Conservation (phyloP, 2,329 filamentous ascomycete genomes). For the Cladorrhinum sp. region DNA sequence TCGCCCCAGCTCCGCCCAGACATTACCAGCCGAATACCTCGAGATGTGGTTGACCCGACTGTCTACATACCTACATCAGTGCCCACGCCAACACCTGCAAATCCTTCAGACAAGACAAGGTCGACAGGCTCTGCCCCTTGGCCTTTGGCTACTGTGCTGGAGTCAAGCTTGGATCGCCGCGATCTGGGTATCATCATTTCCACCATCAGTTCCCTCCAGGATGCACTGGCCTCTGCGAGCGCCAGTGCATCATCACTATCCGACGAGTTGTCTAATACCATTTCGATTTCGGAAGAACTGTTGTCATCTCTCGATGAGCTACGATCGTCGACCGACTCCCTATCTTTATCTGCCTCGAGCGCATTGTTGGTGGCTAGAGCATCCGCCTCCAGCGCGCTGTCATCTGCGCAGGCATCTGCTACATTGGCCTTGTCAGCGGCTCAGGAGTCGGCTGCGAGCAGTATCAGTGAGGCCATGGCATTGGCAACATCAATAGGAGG, state of each 20-base stretch:
- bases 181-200: conserved; percentile 7
- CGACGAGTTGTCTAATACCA: background rate
- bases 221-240: conserved; percentile 13
- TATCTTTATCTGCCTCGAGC: conserved; percentile 15
- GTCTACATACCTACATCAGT: background rate
- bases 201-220: conserved; percentile 17
- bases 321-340: conserved; percentile 11
- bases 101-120: background rate
- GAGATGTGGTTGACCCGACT: background rate
- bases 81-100: conserved; percentile 1
- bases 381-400: conserved; percentile 16
- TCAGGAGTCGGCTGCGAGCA: conserved; percentile 16
- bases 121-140: background rate
- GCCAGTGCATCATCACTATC: conserved; percentile 15
- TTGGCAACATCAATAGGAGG: conserved; percentile 3
- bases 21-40: background rate
- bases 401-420: conserved; percentile 14
- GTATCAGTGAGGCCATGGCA: conserved; percentile 12
- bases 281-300: conserved; percentile 14
- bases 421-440: conserved; percentile 13
- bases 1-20: conserved; percentile 2
- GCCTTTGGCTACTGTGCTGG: background rate
- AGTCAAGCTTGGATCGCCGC: background rate
- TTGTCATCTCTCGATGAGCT: conserved; percentile 16
- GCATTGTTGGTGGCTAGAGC: conserved; percentile 12